These are phyloP conservation scores for Apiospora arundinis DNA, from an alignment of 2,329 filamentous ascomycete species.

Conservation along the genomic window DNA sequence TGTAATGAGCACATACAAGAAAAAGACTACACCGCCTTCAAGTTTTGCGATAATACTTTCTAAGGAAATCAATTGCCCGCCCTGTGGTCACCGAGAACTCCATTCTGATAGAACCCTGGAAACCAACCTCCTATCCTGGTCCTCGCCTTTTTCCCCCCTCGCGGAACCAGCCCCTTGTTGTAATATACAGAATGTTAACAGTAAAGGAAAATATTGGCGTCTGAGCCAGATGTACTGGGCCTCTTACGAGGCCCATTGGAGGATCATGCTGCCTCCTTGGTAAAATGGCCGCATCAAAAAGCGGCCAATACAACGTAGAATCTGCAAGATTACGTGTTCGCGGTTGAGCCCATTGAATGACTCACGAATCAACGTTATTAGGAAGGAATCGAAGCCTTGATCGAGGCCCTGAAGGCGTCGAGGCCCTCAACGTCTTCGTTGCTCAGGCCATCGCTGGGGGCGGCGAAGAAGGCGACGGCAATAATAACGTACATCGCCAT, in stretches of 20 bases:
- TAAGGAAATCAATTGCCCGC: constrained; percentile 22
- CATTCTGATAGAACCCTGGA: not conserved
- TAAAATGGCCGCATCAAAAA: not conserved
- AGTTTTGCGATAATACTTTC: not conserved
- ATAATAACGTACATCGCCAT: constrained; percentile 64
- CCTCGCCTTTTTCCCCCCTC: not conserved
- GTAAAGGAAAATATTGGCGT: not conserved
- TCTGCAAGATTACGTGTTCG: not conserved
- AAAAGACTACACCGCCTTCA: not conserved
- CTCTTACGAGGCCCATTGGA: not conserved
- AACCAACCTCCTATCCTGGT: not conserved
- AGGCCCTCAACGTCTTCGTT: constrained; percentile 33
- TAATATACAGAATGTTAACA: constrained; percentile 5
- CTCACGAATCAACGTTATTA: constrained; percentile 23
- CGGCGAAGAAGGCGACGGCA: constrained; percentile 65
- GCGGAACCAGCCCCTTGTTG: not conserved
- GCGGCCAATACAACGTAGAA: constrained; percentile 3
- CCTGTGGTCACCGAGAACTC: not conserved
- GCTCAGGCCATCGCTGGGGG: constrained; percentile 56
- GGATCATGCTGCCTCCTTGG: not conserved
- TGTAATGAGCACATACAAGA: not conserved
- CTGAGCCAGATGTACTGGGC: not conserved
- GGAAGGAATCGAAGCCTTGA: constrained; percentile 19
- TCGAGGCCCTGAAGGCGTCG: not conserved
- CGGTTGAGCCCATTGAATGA: not conserved